Conservation (phyloP, 345 rosid genomes). For the Syzygium aromaticum region DNA sequence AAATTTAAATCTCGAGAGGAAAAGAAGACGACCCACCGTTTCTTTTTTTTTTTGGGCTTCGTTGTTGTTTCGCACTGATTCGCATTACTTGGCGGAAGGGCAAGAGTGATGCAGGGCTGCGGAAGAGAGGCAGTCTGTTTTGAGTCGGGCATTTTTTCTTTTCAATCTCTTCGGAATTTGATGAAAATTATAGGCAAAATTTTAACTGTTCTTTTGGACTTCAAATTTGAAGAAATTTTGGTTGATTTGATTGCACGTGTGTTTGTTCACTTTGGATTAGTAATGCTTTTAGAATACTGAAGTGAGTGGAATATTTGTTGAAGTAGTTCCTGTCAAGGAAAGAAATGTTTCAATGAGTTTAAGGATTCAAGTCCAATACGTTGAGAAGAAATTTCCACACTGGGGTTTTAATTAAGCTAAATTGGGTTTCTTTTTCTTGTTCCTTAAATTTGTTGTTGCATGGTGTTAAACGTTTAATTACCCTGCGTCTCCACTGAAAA, state of each 20-base stretch:
- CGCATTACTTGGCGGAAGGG: background rate
- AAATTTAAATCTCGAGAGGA: background rate
- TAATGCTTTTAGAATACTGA: no score
- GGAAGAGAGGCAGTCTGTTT: constrained; percentile 18
- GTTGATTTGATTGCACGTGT: background rate
- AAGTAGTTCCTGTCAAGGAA: no score
- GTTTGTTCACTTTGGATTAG: no score
- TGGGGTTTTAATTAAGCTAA: background rate
- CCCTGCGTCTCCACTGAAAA: background rate
- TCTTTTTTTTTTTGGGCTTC: background rate
- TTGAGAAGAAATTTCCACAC: background rate
- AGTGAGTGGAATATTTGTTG: no score
- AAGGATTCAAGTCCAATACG: background rate
- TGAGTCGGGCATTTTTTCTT: background rate
- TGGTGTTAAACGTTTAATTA: background rate
- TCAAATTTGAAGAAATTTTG: background rate
- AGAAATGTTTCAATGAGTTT: no score
- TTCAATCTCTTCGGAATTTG: background rate
- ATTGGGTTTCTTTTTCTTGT: background rate
- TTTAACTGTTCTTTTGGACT: background rate
- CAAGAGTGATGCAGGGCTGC: background rate
- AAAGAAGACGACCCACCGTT: background rate
- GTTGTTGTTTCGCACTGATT: background rate
- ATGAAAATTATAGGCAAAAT: background rate
- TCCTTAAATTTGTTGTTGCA: background rate